A percentile compares a stretch with the other conserved stretches of the same genome.
Evolutionary conservation across 148 eudicot genomes (phyloP).

Genomic region (Spergularia marina): DNA sequence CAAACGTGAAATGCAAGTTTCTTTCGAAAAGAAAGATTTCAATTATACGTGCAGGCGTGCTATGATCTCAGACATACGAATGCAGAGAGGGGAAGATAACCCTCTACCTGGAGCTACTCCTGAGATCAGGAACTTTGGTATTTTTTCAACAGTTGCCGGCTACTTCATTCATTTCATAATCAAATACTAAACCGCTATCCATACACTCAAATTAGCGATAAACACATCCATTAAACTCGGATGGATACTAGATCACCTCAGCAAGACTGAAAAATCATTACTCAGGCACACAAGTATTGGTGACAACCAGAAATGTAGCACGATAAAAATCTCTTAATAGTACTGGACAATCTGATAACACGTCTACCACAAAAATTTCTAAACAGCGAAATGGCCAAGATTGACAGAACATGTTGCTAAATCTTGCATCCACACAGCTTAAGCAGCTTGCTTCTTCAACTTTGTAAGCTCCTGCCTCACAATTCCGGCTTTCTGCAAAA

Average conservation of each 20-base stretch:
- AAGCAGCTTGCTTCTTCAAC: slow-evolving; percentile 51
- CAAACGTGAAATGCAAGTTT: too few species aligned
- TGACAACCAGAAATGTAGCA: slow-evolving; percentile 7
- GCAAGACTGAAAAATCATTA: slow-evolving; percentile 2
- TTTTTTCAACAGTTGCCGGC: too few species aligned
- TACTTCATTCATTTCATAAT: too few species aligned
- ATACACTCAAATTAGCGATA: neutral
- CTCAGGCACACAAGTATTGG: slow-evolving; percentile 11
- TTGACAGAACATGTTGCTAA: slow-evolving; percentile 10
- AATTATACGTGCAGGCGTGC: too few species aligned
- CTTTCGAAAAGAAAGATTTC: too few species aligned
- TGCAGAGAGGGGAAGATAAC: too few species aligned
- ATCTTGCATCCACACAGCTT: slow-evolving; percentile 23
- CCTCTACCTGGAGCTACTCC: too few species aligned
- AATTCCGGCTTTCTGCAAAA: slow-evolving; percentile 62
- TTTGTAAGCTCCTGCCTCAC: slow-evolving; percentile 67
- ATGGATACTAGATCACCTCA: too few species aligned
- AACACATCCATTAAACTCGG: neutral
- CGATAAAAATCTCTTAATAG: neutral
- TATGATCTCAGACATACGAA: too few species aligned
- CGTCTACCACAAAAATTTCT: slow-evolving; percentile 11
- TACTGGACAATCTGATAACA: neutral
- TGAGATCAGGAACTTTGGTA: too few species aligned
- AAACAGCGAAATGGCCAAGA: neutral
- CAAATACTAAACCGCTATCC: too few species aligned